Evolutionary conservation across 805 yeast species (phyloP).

Genomic region (Millerozyma miso): DNA sequence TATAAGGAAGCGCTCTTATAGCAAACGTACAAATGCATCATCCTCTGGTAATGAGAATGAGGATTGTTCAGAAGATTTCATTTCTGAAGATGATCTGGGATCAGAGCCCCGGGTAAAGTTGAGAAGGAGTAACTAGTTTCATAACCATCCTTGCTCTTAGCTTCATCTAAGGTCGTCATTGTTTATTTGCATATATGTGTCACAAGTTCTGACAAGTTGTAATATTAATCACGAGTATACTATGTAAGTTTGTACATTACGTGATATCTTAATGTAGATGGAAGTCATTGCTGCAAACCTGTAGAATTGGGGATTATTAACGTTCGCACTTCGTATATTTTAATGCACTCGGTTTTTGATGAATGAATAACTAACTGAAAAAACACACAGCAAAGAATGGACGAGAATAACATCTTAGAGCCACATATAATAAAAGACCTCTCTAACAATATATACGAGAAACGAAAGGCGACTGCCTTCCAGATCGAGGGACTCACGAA

Average conservation of each 20-base stretch:
- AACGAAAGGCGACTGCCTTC: constrained; percentile 46
- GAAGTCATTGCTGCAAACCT: not conserved
- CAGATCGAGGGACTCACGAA: constrained; percentile 77
- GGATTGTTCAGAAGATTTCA: not conserved
- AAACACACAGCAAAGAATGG: constrained; percentile 9
- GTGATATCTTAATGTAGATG: no score
- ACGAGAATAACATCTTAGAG: constrained; percentile 27
- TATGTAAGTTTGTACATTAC: no score
- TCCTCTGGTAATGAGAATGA: not conserved
- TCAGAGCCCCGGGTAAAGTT: not conserved
- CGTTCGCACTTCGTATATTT: not conserved
- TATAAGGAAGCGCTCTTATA: not conserved
- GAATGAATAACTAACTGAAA: not conserved
- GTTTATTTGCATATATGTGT: no score
- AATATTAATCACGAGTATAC: no score
- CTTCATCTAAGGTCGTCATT: no score
- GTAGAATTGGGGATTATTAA: not conserved
- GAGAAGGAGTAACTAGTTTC: not conserved
- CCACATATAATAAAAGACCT: constrained; percentile 37
- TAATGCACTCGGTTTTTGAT: no score
- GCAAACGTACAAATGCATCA: not conserved
- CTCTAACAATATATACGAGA: constrained; percentile 43
- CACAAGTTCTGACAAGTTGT: no score
- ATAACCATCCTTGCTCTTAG: no score
- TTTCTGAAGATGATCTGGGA: not conserved